phyloP scores from a whole-genome alignment of 441 rosid species.

The Erysimum pusillum region DNA sequence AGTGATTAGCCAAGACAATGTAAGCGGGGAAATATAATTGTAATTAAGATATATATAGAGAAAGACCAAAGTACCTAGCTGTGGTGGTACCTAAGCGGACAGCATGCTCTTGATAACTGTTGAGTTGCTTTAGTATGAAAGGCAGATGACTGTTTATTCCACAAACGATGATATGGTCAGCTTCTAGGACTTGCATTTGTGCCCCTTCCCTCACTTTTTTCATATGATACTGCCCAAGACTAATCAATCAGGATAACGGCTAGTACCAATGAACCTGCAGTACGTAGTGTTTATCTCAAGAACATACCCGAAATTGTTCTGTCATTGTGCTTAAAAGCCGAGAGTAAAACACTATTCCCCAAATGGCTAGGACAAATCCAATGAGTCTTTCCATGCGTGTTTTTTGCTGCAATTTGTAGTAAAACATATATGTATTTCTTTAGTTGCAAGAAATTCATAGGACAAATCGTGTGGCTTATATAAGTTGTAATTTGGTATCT shows the following conservation, averaged over 20 bases:
- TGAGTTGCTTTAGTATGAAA: conserved; percentile 86
- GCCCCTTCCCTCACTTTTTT: conserved; percentile 95
- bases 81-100: conserved; percentile 95
- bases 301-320: conserved; percentile 88
- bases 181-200: conserved; percentile 88
- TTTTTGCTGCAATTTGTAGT: conserved; percentile 80
- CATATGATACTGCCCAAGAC: conserved; percentile 80
- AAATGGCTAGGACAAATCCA: conserved; percentile 87
- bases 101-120: conserved; percentile 88
- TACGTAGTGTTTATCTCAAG: conserved; percentile 30
- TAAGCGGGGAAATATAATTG: background rate
- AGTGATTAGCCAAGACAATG: conserved; percentile 44
- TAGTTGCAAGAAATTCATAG: conserved; percentile 40
- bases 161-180: conserved; percentile 91
- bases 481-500: conserved; percentile 11
- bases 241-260: conserved; percentile 46
- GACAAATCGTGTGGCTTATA: conserved; percentile 11
- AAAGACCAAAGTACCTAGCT: conserved; percentile 69
- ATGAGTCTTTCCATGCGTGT: conserved; percentile 84
- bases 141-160: conserved; percentile 86
- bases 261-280: conserved; percentile 15
- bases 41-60: conserved; percentile 10
- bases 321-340: conserved; percentile 97
- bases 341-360: conserved; percentile 97
- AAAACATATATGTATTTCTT: conserved; percentile 41